Conservation (phyloP, 495 filamentous ascomycete species). For the Hyphodiscus hymeniophilus region DNA sequence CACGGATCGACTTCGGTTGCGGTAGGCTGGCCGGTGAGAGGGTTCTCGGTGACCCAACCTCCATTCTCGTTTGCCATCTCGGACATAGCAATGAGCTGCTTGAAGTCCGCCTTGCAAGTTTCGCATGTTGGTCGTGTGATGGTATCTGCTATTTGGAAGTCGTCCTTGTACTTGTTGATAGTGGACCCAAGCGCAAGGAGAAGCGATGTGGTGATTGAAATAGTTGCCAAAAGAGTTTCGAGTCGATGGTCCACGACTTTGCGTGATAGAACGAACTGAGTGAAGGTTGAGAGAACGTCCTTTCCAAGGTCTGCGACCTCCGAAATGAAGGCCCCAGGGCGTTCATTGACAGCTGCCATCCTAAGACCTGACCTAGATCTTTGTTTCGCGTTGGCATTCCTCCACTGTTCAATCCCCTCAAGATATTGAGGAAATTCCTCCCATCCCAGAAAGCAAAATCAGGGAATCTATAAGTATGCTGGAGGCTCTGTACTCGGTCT, state of each 20-base stretch:
- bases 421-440: too few species aligned
- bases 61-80: slow-evolving; percentile 4
- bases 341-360: neutral
- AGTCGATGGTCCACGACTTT: slow-evolving; percentile 6
- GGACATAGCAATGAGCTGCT: slow-evolving; percentile 4
- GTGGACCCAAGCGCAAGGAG: slow-evolving; percentile 3
- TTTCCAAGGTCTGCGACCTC: slow-evolving; percentile 1
- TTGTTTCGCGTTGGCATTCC: too few species aligned
- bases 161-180: slow-evolving; percentile 4
- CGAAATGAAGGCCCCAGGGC: slow-evolving; percentile 5
- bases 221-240: slow-evolving; percentile 5
- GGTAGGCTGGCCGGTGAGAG: neutral
- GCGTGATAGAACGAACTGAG: slow-evolving; percentile 12
- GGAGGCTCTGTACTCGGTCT: too few species aligned
- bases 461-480: too few species aligned
- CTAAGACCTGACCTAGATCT: neutral
- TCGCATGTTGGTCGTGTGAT: neutral
- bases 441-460: too few species aligned
- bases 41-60: slow-evolving; percentile 5
- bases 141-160: slow-evolving; percentile 2
- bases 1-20: slow-evolving; percentile 11
- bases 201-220: slow-evolving; percentile 1
- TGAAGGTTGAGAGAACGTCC: slow-evolving; percentile 1
- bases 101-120: slow-evolving; percentile 8
- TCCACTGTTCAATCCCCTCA: too few species aligned